Percentiles rank a stretch among this genome's conserved stretches.
phyloP scores from a whole-genome alignment of 1,139 yeast genomes.

The Geotrichum europaeum region DNA sequence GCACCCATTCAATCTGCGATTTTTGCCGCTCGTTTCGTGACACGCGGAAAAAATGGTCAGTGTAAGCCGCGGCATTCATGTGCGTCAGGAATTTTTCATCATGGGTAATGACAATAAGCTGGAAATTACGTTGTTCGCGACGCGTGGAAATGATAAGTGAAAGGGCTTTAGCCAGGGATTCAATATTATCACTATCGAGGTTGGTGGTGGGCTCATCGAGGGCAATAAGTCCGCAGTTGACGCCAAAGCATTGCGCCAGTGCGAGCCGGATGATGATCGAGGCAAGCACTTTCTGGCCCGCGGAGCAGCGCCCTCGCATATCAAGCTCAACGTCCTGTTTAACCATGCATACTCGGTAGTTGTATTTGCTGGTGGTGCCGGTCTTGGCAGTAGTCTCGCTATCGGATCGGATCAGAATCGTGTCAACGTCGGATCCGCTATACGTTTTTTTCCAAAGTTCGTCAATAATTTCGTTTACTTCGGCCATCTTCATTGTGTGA shows the following conservation, averaged over 20 bases:
- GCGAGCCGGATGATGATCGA: conserved; percentile 88
- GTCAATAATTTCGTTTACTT: conserved; percentile 78
- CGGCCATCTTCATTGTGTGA: conserved; percentile 88
- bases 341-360: conserved; percentile 92
- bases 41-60: conserved; percentile 84
- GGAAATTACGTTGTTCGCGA: conserved; percentile 78
- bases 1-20: conserved; percentile 54
- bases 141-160: conserved; percentile 70
- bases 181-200: conserved; percentile 82
- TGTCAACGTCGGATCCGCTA: conserved; percentile 91
- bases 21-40: conserved; percentile 74
- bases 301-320: conserved; percentile 97
- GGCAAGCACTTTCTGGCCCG: conserved; percentile 95
- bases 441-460: conserved; percentile 94
- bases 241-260: conserved; percentile 91
- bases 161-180: conserved; percentile 77
- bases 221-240: conserved; percentile 91
- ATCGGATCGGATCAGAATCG: conserved; percentile 81
- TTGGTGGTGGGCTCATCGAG: conserved; percentile 98
- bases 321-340: conserved; percentile 89
- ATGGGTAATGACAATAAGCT: conserved; percentile 89
- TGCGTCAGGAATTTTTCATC: conserved; percentile 84
- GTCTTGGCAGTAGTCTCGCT: conserved; percentile 43
- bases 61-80: conserved; percentile 78
- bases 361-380: conserved; percentile 54